Base-by-base conservation (phyloP, 495 filamentous ascomycete genomes). In the Xylaria cubensis region DNA sequence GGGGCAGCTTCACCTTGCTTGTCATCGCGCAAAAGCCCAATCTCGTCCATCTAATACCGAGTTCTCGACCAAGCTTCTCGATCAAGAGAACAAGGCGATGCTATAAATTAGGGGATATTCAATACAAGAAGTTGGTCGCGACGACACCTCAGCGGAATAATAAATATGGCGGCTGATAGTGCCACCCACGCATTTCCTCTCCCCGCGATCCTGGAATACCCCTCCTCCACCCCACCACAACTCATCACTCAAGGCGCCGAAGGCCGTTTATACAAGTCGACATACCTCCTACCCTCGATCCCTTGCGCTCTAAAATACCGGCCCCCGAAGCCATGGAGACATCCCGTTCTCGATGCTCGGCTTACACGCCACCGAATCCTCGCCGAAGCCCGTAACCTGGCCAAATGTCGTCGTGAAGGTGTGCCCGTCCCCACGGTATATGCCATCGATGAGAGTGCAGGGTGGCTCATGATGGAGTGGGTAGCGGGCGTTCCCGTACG, bases 391-490 rank as follows among this genome's bases (percentile, higher is more conserved):
- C 89, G 96, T 46, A 92, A 95, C 65, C 84, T 97, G 32, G 89
- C 89, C 21, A 90, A 91, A 74, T 91, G 93, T 69, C 81, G 89
- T 15, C 85, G 90, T 17, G 93, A 96, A 71, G 94, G 93, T 21
- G 90, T 97, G 0, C 84, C 78, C 10, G 94, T 97, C 2, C 94
- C 94, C 0, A 92, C 87, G 0, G 88, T 97, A 15, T 88, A 94
- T 72, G 92, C 87, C 24, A 76, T 93, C 58, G 93, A 96, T 80
- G 90, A 89, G 82, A 88, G 90, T 61, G 80, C 79, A 48, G 93
- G 93, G 5, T 97, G 95, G 93, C 79, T 98, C 80, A 87, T 92
- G 81, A 90, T 96, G 87, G 96, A 98, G 83, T 99, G 93, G 93
- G 87, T 98, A 19, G 88, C 88, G 13, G 95, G 95, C n/a, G 77